Percentiles rank a stretch among this genome's conserved stretches.
Evolutionary conservation across 768 basidiomycete species (phyloP).

Genomic region (Candolleomyces aberdarensis): DNA sequence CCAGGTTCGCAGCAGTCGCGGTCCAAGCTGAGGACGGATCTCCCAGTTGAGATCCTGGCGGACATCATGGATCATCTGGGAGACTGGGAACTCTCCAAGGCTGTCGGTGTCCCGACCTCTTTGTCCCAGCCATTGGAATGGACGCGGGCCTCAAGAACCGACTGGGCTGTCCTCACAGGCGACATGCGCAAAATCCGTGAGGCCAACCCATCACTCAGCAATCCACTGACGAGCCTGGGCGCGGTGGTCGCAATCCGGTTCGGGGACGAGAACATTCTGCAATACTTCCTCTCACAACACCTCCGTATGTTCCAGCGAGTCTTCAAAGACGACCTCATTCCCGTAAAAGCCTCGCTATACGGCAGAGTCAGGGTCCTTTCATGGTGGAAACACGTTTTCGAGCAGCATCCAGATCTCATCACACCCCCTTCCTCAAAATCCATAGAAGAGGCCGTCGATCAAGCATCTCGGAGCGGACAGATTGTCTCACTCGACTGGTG

Average conservation of each 20-base stretch:
- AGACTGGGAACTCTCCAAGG: constrained; percentile 81
- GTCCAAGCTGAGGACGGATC: constrained; percentile 44
- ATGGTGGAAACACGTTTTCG: constrained; percentile 75
- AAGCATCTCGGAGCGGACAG: constrained; percentile 75
- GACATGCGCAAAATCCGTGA: constrained; percentile 58
- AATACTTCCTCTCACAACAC: constrained; percentile 66
- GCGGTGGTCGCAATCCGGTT: constrained; percentile 68
- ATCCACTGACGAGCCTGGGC: constrained; percentile 68
- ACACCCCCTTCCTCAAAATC: constrained; percentile 51
- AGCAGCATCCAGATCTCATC: constrained; percentile 58
- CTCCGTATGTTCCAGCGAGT: constrained; percentile 60
- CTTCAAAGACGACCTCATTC: constrained; percentile 68
- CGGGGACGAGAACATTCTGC: constrained; percentile 71
- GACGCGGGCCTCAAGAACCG: constrained; percentile 64
- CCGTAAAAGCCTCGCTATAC: constrained; percentile 73
- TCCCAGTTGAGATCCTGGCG: constrained; percentile 74
- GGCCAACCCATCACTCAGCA: constrained; percentile 44
- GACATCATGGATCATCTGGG: constrained; percentile 76
- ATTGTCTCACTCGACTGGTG: constrained; percentile 81
- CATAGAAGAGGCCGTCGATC: constrained; percentile 70
- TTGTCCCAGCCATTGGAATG: constrained; percentile 66
- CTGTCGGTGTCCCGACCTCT: constrained; percentile 72
- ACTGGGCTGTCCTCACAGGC: constrained; percentile 70
- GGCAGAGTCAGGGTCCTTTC: constrained; percentile 69
- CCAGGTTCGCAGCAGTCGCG: constrained; percentile 20